phyloP scores from a whole-genome alignment of 2,329 filamentous ascomycete species.

The Seiridium unicorne region DNA sequence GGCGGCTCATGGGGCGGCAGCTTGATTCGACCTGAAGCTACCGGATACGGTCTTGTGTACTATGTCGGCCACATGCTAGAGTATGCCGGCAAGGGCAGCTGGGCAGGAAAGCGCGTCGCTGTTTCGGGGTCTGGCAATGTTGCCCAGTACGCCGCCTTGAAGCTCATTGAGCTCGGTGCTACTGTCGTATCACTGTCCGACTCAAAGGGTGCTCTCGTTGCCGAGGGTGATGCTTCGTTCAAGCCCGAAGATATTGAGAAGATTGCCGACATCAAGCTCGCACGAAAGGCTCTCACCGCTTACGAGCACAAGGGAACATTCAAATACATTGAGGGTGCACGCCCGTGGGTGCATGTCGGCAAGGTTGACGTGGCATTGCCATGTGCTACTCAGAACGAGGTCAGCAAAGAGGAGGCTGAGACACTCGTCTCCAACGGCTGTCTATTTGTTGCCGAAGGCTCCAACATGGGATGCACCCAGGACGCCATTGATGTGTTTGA shows the following conservation, averaged over 20 bases:
- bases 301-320: slow-evolving; percentile 62
- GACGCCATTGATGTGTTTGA: slow-evolving; percentile 94
- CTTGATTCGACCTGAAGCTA: slow-evolving; percentile 94
- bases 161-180: slow-evolving; percentile 92
- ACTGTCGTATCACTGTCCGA: slow-evolving; percentile 92
- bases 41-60: slow-evolving; percentile 94
- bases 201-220: slow-evolving; percentile 81
- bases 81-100: slow-evolving; percentile 82
- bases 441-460: slow-evolving; percentile 90
- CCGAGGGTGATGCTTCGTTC: slow-evolving; percentile 69
- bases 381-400: slow-evolving; percentile 96
- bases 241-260: slow-evolving; percentile 73
- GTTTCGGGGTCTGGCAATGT: slow-evolving; percentile 98
- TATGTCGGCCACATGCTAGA: slow-evolving; percentile 95
- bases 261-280: slow-evolving; percentile 84
- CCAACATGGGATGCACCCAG: slow-evolving; percentile 98
- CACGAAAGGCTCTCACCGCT: slow-evolving; percentile 77
- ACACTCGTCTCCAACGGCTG: slow-evolving; percentile 73
- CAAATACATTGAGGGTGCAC: slow-evolving; percentile 82
- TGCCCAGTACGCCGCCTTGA: slow-evolving; percentile 94
- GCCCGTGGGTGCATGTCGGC: slow-evolving; percentile 89
- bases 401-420: slow-evolving; percentile 86
- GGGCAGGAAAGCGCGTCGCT: slow-evolving; percentile 88
- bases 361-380: slow-evolving; percentile 90
- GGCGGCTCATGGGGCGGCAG: slow-evolving; percentile 89